A percentile compares a stretch with the other conserved stretches of the same genome.
phyloP scores from a whole-genome alignment of 768 basidiomycete species.

The Suillus occidentalis region DNA sequence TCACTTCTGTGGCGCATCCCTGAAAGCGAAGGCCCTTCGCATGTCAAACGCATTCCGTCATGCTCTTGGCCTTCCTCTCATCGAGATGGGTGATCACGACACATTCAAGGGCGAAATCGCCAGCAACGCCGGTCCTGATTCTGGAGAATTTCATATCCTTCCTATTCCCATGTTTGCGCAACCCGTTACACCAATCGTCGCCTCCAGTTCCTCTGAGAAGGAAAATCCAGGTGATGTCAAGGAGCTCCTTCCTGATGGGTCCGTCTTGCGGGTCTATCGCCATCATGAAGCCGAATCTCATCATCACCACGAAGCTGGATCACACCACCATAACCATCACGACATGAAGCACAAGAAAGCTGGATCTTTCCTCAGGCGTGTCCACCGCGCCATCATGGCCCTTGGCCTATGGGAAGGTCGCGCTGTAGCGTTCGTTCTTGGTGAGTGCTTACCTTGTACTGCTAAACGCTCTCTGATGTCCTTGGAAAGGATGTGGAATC shows the following conservation, averaged over 20 bases:
- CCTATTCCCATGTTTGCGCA: conserved; percentile 34
- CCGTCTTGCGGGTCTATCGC: conserved; percentile 12
- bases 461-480: conserved; percentile 4
- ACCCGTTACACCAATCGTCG: conserved; percentile 9
- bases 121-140: conserved; percentile 14
- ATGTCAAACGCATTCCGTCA: conserved; percentile 56
- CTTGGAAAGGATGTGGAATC: conserved; percentile 67
- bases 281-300: conserved; percentile 16
- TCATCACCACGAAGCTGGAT: conserved; percentile 17
- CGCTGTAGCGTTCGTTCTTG: conserved; percentile 80
- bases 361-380: conserved; percentile 53
- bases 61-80: conserved; percentile 53
- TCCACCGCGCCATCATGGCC: conserved; percentile 63
- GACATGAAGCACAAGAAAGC: conserved; percentile 18
- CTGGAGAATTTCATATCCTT: conserved; percentile 33
- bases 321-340: conserved; percentile 26
- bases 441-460: conserved; percentile 36
- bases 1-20: conserved; percentile 34
- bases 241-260: conserved; percentile 8
- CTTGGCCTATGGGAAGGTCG: conserved; percentile 85
- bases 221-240: conserved; percentile 2
- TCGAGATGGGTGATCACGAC: conserved; percentile 29
- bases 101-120: conserved; percentile 11
- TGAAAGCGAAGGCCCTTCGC: conserved; percentile 50
- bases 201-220: not conserved